Conservation (phyloP, 2,329 filamentous ascomycete species). For the Sporothrix humicola region DNA sequence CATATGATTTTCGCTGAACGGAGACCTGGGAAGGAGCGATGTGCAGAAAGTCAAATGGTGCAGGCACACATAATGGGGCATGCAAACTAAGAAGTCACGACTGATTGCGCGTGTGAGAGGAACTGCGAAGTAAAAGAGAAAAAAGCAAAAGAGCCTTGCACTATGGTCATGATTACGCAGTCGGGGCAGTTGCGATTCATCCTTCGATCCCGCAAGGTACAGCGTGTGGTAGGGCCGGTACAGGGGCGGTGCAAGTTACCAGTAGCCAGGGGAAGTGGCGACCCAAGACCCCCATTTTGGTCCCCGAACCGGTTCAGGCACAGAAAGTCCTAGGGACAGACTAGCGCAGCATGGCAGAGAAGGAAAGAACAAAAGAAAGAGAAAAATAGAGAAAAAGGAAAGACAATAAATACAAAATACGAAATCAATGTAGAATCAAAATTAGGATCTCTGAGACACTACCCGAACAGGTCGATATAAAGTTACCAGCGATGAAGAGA, state of each 20-base stretch:
- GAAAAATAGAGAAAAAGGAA: neutral
- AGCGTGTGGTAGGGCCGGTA: constrained; percentile 5
- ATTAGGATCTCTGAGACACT: constrained; percentile 12
- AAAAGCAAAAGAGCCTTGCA: neutral
- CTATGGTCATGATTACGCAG: constrained; percentile 17
- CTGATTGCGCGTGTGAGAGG: constrained; percentile 16
- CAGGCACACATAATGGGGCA: too few species aligned
- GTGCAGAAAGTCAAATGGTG: neutral
- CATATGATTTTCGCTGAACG: constrained; percentile 2
- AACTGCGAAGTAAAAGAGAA: neutral
- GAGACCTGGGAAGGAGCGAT: constrained; percentile 22
- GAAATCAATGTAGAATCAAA: constrained; percentile 21
- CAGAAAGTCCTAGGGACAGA: neutral
- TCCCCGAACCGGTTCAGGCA: constrained; percentile 17
- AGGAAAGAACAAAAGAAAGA: neutral
- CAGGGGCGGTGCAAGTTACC: constrained; percentile 3
- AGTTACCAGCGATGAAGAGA: neutral
- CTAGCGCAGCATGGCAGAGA: constrained; percentile 7
- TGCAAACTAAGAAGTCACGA: constrained; percentile 14
- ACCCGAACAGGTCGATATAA: neutral
- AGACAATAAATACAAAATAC: neutral
- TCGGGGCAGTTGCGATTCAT: neutral
- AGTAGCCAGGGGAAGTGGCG: constrained; percentile 24
- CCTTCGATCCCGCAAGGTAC: neutral
- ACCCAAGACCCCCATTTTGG: neutral